Evolutionary conservation across 495 filamentous ascomycete genomes (phyloP).

Genomic region (Schizothecium vesticola): DNA sequence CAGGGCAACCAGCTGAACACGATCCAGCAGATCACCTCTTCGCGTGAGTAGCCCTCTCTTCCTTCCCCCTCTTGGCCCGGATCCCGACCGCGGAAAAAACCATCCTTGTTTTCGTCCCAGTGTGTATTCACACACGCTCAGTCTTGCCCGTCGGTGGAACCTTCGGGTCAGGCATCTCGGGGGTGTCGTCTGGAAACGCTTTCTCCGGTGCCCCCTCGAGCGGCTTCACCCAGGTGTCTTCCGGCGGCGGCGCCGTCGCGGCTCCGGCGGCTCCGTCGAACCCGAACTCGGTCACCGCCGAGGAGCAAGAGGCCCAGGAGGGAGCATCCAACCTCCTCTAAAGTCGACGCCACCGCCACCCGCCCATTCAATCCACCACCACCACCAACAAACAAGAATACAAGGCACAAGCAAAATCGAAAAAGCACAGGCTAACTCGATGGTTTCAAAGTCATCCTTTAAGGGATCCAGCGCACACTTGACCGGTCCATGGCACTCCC

Average conservation of each 20-base stretch:
- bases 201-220: not conserved
- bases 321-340: slow-evolving; percentile 16
- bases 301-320: slow-evolving; percentile 27
- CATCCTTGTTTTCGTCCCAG: slow-evolving; percentile 4
- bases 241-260: slow-evolving; percentile 1
- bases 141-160: slow-evolving; percentile 7
- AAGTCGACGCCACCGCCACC: slow-evolving; percentile 2
- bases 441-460: slow-evolving; percentile 20
- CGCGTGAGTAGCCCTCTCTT: slow-evolving; percentile 22
- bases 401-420: not conserved
- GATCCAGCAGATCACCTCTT: slow-evolving; percentile 32
- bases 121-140: slow-evolving; percentile 20
- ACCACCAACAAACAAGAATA: not conserved
- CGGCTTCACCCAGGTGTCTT: slow-evolving; percentile 2
- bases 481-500: not conserved
- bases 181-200: not conserved
- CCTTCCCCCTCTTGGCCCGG: not conserved
- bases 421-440: slow-evolving; percentile 18
- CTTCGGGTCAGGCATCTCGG: not conserved
- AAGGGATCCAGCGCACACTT: slow-evolving; percentile 24
- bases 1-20: slow-evolving; percentile 31
- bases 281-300: slow-evolving; percentile 24
- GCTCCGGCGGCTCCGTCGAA: not conserved
- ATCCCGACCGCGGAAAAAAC: not conserved
- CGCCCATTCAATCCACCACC: not conserved